These are phyloP conservation scores for Urostyla sp. DNA, from an alignment of 73 alveolate species.

Conservation along the genomic window DNA sequence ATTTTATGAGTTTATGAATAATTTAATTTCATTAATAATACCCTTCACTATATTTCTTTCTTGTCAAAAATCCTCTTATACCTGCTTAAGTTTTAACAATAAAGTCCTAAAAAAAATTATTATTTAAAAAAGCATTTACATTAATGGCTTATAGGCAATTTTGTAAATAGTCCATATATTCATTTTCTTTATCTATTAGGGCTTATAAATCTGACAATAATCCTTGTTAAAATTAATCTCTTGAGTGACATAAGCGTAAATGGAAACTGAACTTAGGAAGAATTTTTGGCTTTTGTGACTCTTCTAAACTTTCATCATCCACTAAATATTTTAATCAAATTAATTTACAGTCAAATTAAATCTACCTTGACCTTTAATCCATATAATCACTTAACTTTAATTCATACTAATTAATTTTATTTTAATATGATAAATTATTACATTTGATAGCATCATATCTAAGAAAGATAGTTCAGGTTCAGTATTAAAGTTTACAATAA, in stretches of 20 bases:
- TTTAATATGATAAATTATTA: no score
- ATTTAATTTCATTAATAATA: no score
- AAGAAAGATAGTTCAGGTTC: constrained; percentile 33
- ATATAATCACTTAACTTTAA: not conserved
- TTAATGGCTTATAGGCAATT: constrained; percentile 42
- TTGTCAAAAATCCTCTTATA: no score
- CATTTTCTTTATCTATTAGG: constrained; percentile 42
- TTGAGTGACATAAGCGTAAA: constrained; percentile 41
- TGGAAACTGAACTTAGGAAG: constrained; percentile 25
- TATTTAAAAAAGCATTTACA: no score
- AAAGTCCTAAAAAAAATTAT: no score
- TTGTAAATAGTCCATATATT: constrained; percentile 34
- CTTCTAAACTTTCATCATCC: constrained; percentile 19
- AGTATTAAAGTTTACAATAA: constrained; percentile 24
- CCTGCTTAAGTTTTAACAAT: no score
- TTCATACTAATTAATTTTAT: constrained; percentile 18
- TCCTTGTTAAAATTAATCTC: constrained; percentile 38
- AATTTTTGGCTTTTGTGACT: not conserved
- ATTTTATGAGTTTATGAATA: no score
- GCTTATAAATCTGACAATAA: constrained; percentile 25
- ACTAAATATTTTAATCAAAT: not conserved
- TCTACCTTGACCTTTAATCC: constrained; percentile 32
- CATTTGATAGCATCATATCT: constrained; percentile 46
- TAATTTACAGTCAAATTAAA: constrained; percentile 8
- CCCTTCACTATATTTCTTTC: no score